Conservation (phyloP, 257 asterid species). For the Solanum gandarillasii region DNA sequence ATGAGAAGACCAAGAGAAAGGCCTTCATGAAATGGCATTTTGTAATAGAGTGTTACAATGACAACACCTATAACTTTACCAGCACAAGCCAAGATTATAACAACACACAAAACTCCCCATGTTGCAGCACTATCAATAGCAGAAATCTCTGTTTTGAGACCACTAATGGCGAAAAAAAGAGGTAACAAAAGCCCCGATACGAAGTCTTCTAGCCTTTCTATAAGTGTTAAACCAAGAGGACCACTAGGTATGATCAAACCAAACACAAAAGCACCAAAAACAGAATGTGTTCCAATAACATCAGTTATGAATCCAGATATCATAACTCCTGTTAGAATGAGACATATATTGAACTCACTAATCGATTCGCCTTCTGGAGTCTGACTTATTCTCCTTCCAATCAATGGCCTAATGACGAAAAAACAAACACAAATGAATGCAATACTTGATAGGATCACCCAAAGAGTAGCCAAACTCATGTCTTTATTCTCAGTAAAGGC, state of each 20-base stretch:
- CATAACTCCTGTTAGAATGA: constrained; percentile 87
- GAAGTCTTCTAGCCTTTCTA: constrained; percentile 80
- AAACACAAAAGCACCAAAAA: constrained; percentile 86
- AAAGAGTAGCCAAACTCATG: constrained; percentile 46
- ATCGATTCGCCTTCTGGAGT: constrained; percentile 73
- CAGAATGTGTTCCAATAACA: constrained; percentile 93
- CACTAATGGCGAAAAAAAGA: constrained; percentile 82
- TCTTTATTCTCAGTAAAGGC: constrained; percentile 72
- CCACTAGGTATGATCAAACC: constrained; percentile 83
- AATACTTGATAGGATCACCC: constrained; percentile 65
- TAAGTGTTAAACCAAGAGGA: constrained; percentile 65
- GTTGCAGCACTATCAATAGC: constrained; percentile 41
- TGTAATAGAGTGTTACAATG: constrained; percentile 54
- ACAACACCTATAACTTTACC: constrained; percentile 83
- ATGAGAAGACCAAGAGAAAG: constrained; percentile 84
- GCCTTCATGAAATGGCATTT: constrained; percentile 73
- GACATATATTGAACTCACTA: constrained; percentile 59
- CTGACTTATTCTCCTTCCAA: constrained; percentile 34
- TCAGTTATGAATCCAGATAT: constrained; percentile 78
- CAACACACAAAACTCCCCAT: constrained; percentile 46
- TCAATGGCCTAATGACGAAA: constrained; percentile 42
- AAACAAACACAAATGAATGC: constrained; percentile 49
- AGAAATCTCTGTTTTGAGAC: constrained; percentile 58
- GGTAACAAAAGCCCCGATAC: constrained; percentile 82
- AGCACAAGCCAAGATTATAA: constrained; percentile 58